Evolutionary conservation across 2,329 filamentous ascomycete species (phyloP).

Genomic region (Cladosporium sp.): DNA sequence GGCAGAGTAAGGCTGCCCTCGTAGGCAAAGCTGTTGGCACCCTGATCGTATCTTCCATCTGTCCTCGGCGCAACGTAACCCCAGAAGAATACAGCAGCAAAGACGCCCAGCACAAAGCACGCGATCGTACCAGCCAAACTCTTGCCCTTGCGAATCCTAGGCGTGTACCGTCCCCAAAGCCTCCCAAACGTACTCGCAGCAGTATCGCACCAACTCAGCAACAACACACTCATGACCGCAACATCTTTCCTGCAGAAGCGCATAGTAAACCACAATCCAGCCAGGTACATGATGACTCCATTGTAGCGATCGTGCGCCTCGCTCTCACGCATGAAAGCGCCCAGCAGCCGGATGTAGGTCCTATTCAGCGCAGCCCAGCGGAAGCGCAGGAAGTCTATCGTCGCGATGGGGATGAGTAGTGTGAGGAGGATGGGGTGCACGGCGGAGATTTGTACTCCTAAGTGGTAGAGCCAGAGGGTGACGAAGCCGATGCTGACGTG

Average conservation of each 20-base stretch:
- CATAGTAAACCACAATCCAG: slow-evolving; percentile 83
- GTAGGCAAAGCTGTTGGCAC: slow-evolving; percentile 70
- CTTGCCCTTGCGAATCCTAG: slow-evolving; percentile 79
- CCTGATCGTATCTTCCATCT: slow-evolving; percentile 32
- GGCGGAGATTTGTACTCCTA: slow-evolving; percentile 67
- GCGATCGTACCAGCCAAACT: slow-evolving; percentile 84
- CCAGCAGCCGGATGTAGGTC: slow-evolving; percentile 77
- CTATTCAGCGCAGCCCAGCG: slow-evolving; percentile 76
- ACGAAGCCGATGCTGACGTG: slow-evolving; percentile 97
- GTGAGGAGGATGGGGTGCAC: slow-evolving; percentile 83
- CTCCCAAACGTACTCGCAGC: slow-evolving; percentile 92
- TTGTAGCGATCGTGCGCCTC: slow-evolving; percentile 87
- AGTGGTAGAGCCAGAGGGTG: slow-evolving; percentile 78
- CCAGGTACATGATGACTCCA: slow-evolving; percentile 92
- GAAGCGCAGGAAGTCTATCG: slow-evolving; percentile 78
- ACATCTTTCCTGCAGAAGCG: slow-evolving; percentile 90
- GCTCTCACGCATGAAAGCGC: slow-evolving; percentile 93
- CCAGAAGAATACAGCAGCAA: slow-evolving; percentile 82
- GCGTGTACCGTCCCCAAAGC: slow-evolving; percentile 84
- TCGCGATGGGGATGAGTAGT: slow-evolving; percentile 77
- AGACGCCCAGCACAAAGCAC: slow-evolving; percentile 76
- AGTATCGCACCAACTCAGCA: slow-evolving; percentile 97
- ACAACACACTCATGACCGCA: slow-evolving; percentile 78
- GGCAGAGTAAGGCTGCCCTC: slow-evolving; percentile 72
- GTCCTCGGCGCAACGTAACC: slow-evolving; percentile 68